A percentile compares a stretch with the other conserved stretches of the same genome.
Evolutionary conservation across 2,329 filamentous ascomycete genomes (phyloP).

Genomic region (Lachnellula willkommii): DNA sequence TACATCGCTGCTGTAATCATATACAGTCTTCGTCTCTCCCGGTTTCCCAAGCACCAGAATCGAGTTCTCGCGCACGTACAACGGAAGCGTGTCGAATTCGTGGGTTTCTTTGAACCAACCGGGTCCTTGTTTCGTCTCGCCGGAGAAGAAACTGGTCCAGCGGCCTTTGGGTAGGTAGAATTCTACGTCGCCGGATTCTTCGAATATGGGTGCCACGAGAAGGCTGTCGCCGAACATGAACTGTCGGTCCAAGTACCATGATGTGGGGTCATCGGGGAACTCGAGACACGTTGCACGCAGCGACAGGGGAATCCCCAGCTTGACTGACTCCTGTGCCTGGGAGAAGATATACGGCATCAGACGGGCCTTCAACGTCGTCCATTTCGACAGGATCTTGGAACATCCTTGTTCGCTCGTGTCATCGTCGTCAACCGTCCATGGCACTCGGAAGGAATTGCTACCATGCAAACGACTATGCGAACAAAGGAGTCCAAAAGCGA

Average conservation of each 20-base stretch:
- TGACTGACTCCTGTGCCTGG: slow-evolving; percentile 45
- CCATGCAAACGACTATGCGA: slow-evolving; percentile 56
- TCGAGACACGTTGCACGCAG: slow-evolving; percentile 55
- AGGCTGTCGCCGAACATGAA: slow-evolving; percentile 57
- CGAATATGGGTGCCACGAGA: slow-evolving; percentile 53
- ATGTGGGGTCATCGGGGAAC: slow-evolving; percentile 54
- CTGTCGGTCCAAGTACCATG: slow-evolving; percentile 53
- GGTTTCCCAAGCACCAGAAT: slow-evolving; percentile 29
- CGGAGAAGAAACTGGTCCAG: slow-evolving; percentile 47
- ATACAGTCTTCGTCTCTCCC: slow-evolving; percentile 27
- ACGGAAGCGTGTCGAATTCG: slow-evolving; percentile 41
- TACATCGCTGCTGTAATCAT: slow-evolving; percentile 27
- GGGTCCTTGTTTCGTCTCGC: slow-evolving; percentile 36
- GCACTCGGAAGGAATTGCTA: slow-evolving; percentile 55
- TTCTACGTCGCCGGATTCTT: slow-evolving; percentile 48
- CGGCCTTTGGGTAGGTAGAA: slow-evolving; percentile 50
- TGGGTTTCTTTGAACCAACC: slow-evolving; percentile 44
- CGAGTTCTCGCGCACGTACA: slow-evolving; percentile 39
- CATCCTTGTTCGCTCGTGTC: slow-evolving; percentile 43
- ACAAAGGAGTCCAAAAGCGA: slow-evolving; percentile 57
- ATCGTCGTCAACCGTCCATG: slow-evolving; percentile 56
- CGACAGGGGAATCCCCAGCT: slow-evolving; percentile 46
- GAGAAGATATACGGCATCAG: slow-evolving; percentile 55
- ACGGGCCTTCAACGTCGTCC: slow-evolving; percentile 43
- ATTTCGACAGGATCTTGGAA: slow-evolving; percentile 44